These are phyloP conservation scores for Brachypodium distachyon DNA, from an alignment of 202 grass and related monocot genomes.

Conservation along the genomic window DNA sequence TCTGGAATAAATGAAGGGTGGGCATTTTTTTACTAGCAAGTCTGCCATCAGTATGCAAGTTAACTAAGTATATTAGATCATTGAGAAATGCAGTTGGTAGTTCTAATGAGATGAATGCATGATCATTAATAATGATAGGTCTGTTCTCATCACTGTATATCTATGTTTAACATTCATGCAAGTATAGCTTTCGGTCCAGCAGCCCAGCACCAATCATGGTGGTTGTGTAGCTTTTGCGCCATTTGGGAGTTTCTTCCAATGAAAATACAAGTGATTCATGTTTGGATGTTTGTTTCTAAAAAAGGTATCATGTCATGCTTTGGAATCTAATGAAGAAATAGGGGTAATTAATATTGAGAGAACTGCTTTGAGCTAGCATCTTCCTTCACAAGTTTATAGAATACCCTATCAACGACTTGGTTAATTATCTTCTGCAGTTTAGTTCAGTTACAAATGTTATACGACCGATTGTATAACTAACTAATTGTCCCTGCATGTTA, in stretches of 20 bases:
- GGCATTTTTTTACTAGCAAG: background rate
- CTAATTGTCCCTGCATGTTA: background rate
- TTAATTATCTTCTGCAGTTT: background rate
- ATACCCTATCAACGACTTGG: background rate
- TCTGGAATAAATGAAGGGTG: constrained; percentile 33
- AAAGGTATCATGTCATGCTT: background rate
- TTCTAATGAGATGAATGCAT: background rate
- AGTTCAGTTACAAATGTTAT: background rate
- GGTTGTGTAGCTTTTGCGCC: too few species aligned
- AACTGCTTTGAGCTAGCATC: background rate
- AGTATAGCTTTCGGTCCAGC: background rate
- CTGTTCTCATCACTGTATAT: background rate
- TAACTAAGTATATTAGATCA: background rate
- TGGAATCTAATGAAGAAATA: background rate
- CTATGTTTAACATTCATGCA: background rate
- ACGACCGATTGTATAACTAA: background rate
- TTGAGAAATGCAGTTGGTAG: background rate
- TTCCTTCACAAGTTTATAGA: background rate
- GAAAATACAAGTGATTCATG: too few species aligned
- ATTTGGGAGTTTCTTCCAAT: too few species aligned
- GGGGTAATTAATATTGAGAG: background rate
- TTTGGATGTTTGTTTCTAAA: background rate
- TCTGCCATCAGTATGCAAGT: background rate
- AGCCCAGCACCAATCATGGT: too few species aligned
- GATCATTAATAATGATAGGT: background rate